Percentiles rank a stretch among this genome's conserved stretches.
Evolutionary conservation across 2,329 filamentous ascomycete genomes (phyloP).

Genomic region (Whalleya microplaca): DNA sequence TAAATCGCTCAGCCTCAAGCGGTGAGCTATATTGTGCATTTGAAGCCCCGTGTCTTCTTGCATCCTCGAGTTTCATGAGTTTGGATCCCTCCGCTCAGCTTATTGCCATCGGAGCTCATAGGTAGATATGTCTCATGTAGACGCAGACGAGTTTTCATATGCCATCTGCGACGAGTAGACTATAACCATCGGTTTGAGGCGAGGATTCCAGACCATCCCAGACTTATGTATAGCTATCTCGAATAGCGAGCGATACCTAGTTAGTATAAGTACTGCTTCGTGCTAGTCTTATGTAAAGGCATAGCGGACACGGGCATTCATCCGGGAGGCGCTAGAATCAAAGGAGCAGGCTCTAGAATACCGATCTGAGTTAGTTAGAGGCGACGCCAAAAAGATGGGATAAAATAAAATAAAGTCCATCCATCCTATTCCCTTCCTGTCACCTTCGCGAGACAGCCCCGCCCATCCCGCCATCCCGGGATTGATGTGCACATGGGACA

Average conservation of each 20-base stretch:
- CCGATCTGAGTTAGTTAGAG: slow-evolving; percentile 15
- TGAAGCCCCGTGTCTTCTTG: background rate
- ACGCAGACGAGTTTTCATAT: too few relatives aligned
- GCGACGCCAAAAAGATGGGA: slow-evolving; percentile 7
- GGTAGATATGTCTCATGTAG: too few relatives aligned
- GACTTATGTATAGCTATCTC: background rate
- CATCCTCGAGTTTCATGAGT: background rate
- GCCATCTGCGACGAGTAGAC: too few relatives aligned
- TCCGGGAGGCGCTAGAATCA: slow-evolving; percentile 11
- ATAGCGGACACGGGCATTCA: background rate
- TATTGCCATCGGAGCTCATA: too few relatives aligned
- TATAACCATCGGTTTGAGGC: too few relatives aligned
- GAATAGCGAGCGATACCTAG: background rate
- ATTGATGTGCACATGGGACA: background rate
- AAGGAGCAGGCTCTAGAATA: slow-evolving; percentile 10
- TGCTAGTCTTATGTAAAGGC: background rate
- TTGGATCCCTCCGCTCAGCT: too few relatives aligned
- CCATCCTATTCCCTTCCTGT: background rate
- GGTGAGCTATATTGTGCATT: background rate
- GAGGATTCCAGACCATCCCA: too few relatives aligned
- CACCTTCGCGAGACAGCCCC: background rate
- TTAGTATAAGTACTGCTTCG: background rate
- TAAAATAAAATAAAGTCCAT: background rate
- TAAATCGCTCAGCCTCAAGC: background rate
- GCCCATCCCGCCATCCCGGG: background rate